Conservation (phyloP, 2,329 filamentous ascomycete species). For the Magnaporthales sp. region DNA sequence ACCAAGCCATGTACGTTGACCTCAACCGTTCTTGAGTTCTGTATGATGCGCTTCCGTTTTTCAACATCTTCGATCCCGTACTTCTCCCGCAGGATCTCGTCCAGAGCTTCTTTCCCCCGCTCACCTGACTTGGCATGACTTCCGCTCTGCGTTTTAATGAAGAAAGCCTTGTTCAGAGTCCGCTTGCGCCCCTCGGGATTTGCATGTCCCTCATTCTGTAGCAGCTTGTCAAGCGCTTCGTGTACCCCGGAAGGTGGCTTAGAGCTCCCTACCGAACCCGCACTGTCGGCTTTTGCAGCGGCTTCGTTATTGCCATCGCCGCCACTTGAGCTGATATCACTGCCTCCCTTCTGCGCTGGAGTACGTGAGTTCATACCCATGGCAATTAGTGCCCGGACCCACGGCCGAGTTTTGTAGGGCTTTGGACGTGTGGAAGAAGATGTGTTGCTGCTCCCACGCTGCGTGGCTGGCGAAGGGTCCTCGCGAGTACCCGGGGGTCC, state of each 20-base stretch:
- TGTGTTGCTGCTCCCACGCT: not conserved
- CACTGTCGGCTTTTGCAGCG: too few relatives aligned
- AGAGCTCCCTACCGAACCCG: too few relatives aligned
- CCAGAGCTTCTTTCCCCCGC: not conserved
- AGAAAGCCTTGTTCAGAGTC: too few relatives aligned
- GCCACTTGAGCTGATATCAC: too few relatives aligned
- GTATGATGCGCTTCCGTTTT: not conserved
- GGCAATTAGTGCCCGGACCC: not conserved
- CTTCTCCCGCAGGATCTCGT: not conserved
- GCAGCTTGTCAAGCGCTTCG: not conserved
- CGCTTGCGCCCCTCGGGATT: not conserved
- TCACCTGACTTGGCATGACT: not conserved
- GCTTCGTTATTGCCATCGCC: too few relatives aligned
- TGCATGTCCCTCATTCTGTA: not conserved
- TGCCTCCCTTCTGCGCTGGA: not conserved
- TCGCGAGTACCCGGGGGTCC: not conserved
- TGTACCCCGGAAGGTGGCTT: not conserved
- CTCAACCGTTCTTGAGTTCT: not conserved
- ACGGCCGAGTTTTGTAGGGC: not conserved
- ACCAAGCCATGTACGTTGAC: not conserved
- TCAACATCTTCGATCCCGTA: not conserved
- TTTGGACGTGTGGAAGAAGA: not conserved
- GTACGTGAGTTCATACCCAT: not conserved
- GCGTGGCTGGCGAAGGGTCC: not conserved
- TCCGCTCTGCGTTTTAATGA: not conserved